Conservation (phyloP, 345 rosid genomes). For the Lepidium aucheri region DNA sequence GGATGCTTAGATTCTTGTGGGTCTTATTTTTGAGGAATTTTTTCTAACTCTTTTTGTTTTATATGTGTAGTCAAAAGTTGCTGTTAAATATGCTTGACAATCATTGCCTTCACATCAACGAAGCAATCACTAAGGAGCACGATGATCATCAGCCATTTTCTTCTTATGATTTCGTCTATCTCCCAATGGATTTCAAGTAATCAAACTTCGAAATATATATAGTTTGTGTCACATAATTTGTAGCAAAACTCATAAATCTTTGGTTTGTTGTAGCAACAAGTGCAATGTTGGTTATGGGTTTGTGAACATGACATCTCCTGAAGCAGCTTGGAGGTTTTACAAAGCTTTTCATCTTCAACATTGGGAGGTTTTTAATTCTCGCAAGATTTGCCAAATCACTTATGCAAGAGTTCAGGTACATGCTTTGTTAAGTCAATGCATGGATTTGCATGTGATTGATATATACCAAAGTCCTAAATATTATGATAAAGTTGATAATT, state of each 20-base stretch:
- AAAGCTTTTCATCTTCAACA: slow-evolving; percentile 79
- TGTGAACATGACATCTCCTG: slow-evolving; percentile 94
- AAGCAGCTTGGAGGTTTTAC: slow-evolving; percentile 74
- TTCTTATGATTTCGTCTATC: slow-evolving; percentile 87
- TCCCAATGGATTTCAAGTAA: slow-evolving; percentile 98
- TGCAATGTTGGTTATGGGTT: slow-evolving; percentile 99
- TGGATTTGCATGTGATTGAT: background rate
- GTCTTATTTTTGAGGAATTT: background rate
- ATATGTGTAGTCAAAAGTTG: slow-evolving; percentile 49
- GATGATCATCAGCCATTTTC: slow-evolving; percentile 48
- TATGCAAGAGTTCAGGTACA: slow-evolving; percentile 98
- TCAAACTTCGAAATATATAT: background rate
- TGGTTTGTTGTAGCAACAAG: slow-evolving; percentile 52
- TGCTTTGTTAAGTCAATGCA: no score
- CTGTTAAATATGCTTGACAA: slow-evolving; percentile 87
- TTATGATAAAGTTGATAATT: background rate
- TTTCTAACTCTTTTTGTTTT: background rate
- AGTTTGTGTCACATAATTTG: background rate
- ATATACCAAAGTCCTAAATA: background rate
- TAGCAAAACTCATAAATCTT: background rate
- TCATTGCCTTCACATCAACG: slow-evolving; percentile 87
- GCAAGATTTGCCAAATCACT: slow-evolving; percentile 84
- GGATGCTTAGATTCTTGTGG: slow-evolving; percentile 13
- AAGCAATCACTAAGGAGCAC: slow-evolving; percentile 37
- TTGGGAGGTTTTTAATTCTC: slow-evolving; percentile 97